Base-by-base conservation (phyloP, 1,284 basidiomycete genomes). In the Ustilago tritici region DNA sequence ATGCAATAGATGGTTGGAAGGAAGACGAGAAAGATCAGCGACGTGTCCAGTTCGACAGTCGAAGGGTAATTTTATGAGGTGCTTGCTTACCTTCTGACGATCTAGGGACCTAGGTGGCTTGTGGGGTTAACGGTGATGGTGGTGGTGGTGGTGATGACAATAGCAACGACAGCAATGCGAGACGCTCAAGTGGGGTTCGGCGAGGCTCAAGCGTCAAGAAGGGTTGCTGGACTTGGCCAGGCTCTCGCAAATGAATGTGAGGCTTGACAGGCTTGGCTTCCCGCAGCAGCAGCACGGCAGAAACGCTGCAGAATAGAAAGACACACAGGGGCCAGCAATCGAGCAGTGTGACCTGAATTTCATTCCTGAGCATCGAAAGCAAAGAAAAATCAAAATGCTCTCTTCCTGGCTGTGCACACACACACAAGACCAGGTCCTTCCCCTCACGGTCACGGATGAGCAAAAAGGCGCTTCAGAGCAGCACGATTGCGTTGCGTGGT, bases 281-380 rank as follows among this genome's bases (percentile, higher is more conserved):
- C 46, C 8, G 46, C 46, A 14, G 23, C 8, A 9, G 38, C 38
- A 23, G n/a, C 7, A 10, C n/a, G 28, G 23, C 28, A 53, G n/a
- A 53, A 31, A 17, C 15, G 32, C 40, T 41, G 40, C 40, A 41
- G 14, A 46, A 46, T 6, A 15, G 4, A 41, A 36, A 54, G 15
- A 36, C n/a, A 54, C 15, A 54, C 19, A 54, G 49, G 49, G 49
- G 49, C 49, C n/a, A 28, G 28, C 23, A 50, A 50, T 15, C 7
- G 28, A 31, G n/a, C 43, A 46, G 49, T 50, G 28, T 31, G n/a
- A 50, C 46, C 9, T 23, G 19, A 10, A 36, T 56, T 56, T 56
- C 55, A 56, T 56, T 56, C 55, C 55, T 43, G 55, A 56, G 34
- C 55, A 56, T 56, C 55, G 55, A 41, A 56, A 23, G 12, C 10